Percentiles rank a stretch among this genome's conserved stretches.
phyloP scores from a whole-genome alignment of 2,329 filamentous ascomycete genomes.

The Magnaporthiopsis rhizophila region DNA sequence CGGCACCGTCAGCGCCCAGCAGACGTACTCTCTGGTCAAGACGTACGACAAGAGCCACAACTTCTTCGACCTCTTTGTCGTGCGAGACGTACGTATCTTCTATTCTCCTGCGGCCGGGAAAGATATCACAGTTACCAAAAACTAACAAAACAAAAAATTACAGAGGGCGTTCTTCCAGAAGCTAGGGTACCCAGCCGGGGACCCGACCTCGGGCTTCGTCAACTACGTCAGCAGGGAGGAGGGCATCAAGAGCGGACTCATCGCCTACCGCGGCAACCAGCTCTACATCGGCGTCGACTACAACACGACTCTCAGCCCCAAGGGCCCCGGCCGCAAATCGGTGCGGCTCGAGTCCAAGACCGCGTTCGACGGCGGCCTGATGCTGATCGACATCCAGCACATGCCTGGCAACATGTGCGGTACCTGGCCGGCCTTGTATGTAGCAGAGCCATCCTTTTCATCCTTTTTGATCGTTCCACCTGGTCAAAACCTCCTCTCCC shows the following conservation, averaged over 20 bases:
- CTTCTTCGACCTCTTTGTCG: conserved; percentile 5
- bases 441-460: conserved; percentile 2
- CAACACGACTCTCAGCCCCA: conserved; percentile 23
- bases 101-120: neutral
- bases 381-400: conserved; percentile 39
- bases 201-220: conserved; percentile 17
- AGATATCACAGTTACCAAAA: neutral
- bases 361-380: conserved; percentile 35
- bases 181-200: conserved; percentile 1
- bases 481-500: no score
- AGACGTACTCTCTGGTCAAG: conserved; percentile 1
- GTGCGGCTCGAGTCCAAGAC: conserved; percentile 38
- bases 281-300: conserved; percentile 39
- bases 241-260: conserved; percentile 30
- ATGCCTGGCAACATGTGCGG: conserved; percentile 40
- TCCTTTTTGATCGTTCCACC: neutral
- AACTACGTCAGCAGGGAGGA: conserved; percentile 28
- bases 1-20: neutral
- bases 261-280: conserved; percentile 24
- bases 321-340: conserved; percentile 28
- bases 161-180: conserved; percentile 4
- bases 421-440: conserved; percentile 40
- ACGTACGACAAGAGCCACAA: conserved; percentile 2
- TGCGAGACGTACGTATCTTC: conserved; percentile 1
- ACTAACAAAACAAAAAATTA: neutral